Percentiles rank a stretch among this genome's conserved stretches.
These are phyloP conservation scores for Cytospora paraplurivora DNA, from an alignment of 2,329 filamentous ascomycete species.

Conservation along the genomic window DNA sequence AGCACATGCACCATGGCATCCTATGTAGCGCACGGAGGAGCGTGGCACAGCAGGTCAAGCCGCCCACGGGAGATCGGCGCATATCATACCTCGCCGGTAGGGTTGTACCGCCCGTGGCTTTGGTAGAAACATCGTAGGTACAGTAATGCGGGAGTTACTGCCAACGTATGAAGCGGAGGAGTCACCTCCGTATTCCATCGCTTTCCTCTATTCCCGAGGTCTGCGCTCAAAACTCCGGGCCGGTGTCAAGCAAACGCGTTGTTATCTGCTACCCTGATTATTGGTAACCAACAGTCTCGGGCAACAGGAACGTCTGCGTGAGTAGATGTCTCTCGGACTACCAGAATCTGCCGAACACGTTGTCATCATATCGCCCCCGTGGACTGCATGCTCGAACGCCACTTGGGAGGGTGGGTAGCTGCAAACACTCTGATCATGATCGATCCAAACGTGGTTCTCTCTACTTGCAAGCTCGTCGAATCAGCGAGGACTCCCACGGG, in stretches of 20 bases:
- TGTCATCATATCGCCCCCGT: neutral
- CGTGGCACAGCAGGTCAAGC: neutral
- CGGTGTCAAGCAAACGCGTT: no score
- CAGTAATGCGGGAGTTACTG: neutral
- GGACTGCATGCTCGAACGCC: neutral
- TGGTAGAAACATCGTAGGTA: no score
- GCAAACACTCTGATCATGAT: constrained; percentile 4
- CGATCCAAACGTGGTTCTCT: constrained; percentile 4
- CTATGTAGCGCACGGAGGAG: neutral
- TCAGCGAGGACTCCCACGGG: constrained; percentile 4
- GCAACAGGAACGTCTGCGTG: no score
- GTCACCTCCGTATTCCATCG: neutral
- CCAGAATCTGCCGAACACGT: neutral
- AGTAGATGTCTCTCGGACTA: no score
- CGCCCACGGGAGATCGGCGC: constrained; percentile 3
- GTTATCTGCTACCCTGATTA: no score
- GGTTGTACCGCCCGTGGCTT: neutral
- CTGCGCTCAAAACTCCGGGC: neutral
- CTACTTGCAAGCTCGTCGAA: constrained; percentile 14
- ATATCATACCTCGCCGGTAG: neutral
- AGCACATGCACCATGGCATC: no score
- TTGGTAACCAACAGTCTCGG: no score
- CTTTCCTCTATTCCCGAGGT: neutral
- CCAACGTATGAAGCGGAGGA: no score
- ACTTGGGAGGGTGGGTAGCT: constrained; percentile 1